phyloP scores from a whole-genome alignment of 148 eudicot genomes.

The Amaranthus cruentus region DNA sequence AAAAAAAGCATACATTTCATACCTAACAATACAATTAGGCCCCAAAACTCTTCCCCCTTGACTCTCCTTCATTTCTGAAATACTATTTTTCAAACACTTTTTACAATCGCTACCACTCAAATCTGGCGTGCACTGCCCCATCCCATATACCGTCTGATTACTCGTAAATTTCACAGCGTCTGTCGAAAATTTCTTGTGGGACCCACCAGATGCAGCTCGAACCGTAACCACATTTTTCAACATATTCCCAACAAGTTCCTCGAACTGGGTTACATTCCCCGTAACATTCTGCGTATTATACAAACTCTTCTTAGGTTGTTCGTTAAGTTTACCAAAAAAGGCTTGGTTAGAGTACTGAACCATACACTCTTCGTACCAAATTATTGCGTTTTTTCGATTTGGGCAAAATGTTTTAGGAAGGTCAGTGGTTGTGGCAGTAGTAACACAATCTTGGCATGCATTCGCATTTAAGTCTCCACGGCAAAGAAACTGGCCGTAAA shows the following conservation, averaged over 20 bases:
- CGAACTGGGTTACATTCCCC: constrained; percentile 7
- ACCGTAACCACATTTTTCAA: background rate
- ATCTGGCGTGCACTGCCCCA: constrained; percentile 28
- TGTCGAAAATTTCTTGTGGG: constrained; percentile 2
- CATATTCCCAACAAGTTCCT: constrained; percentile 13
- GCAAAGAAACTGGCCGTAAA: constrained; percentile 36
- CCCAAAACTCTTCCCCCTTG: too few species aligned
- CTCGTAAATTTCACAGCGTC: background rate
- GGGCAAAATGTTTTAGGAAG: constrained; percentile 22
- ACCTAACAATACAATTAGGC: too few species aligned
- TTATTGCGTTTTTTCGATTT: constrained; percentile 21
- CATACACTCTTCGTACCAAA: constrained; percentile 33
- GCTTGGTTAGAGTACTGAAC: constrained; percentile 30
- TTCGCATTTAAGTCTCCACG: constrained; percentile 29
- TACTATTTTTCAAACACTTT: constrained; percentile 6
- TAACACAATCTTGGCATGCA: constrained; percentile 28
- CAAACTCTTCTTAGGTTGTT: background rate
- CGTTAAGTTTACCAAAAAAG: background rate
- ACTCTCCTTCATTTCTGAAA: too few species aligned
- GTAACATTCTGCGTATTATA: background rate
- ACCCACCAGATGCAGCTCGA: constrained; percentile 5
- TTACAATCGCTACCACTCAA: constrained; percentile 9
- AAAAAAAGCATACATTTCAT: too few species aligned
- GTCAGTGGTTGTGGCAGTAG: constrained; percentile 14
- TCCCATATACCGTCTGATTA: constrained; percentile 13